These are phyloP conservation scores for Pseudogymnoascus sp. DNA, from an alignment of 2,329 filamentous ascomycete species.

Conservation along the genomic window DNA sequence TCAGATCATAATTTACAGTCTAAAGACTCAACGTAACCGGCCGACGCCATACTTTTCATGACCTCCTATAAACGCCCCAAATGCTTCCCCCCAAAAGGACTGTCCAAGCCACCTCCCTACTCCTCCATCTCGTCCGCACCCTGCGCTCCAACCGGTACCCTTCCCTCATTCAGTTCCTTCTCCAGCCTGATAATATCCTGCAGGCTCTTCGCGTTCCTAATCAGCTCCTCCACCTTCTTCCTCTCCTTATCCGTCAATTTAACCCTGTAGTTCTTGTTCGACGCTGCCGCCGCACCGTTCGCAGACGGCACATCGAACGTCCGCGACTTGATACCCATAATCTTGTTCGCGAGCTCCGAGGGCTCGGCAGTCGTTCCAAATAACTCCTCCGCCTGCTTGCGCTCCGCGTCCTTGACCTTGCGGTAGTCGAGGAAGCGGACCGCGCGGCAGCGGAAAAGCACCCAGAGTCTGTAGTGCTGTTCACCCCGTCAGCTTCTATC, in stretches of 20 bases:
- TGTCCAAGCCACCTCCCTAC: conserved; percentile 25
- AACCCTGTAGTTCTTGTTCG: conserved; percentile 62
- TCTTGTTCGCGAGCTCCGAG: conserved; percentile 71
- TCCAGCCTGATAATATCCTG: conserved; percentile 86
- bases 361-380: conserved; percentile 77
- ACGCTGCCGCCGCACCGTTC: conserved; percentile 37
- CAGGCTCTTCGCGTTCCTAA: conserved; percentile 79
- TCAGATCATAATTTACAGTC: conserved; percentile 9
- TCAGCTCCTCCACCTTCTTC: conserved; percentile 75
- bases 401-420: conserved; percentile 84
- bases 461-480: conserved; percentile 86
- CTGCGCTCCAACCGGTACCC: conserved; percentile 64
- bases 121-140: conserved; percentile 55
- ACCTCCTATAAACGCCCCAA: conserved; percentile 3
- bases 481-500: conserved; percentile 14
- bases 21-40: neutral
- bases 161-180: conserved; percentile 84
- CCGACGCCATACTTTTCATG: conserved; percentile 7
- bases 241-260: conserved; percentile 85
- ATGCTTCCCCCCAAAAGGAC: neutral
- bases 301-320: conserved; percentile 54
- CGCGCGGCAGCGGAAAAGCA: conserved; percentile 76
- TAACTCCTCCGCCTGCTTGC: conserved; percentile 65
- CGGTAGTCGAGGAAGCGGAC: conserved; percentile 88
- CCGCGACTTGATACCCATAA: conserved; percentile 76